Conservation (phyloP, 192 early-diverging fungal species). For the Phlyctochytrium planicorne region DNA sequence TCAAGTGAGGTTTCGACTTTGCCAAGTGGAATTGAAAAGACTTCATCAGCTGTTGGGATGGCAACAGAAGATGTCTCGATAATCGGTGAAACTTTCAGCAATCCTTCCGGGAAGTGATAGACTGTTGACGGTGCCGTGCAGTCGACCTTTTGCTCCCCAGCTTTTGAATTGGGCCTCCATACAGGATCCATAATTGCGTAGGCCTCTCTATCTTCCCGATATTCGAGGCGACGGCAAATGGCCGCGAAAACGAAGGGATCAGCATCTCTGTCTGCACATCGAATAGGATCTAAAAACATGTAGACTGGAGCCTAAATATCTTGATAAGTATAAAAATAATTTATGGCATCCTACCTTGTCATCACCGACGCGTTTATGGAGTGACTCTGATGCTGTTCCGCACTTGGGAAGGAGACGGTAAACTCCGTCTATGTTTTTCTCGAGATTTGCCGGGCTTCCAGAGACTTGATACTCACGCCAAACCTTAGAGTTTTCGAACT, state of each 20-base stretch:
- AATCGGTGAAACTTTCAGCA: no score
- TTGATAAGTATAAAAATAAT: not conserved
- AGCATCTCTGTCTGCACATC: constrained; percentile 17
- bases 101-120: no score
- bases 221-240: constrained; percentile 24
- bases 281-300: constrained; percentile 43
- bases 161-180: constrained; percentile 31
- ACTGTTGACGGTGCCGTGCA: no score
- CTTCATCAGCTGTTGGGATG: no score
- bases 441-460: constrained; percentile 14
- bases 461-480: constrained; percentile 30
- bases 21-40: no score
- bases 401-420: constrained; percentile 39
- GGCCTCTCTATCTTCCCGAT: constrained; percentile 28
- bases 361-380: constrained; percentile 27
- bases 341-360: not conserved
- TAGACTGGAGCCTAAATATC: constrained; percentile 18
- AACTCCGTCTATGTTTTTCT: constrained; percentile 31
- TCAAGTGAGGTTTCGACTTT: no score
- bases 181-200: constrained; percentile 28
- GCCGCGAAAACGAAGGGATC: constrained; percentile 45
- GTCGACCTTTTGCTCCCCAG: constrained; percentile 28
- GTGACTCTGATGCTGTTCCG: constrained; percentile 42
- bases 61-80: no score
- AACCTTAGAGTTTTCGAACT: constrained; percentile 29